These are phyloP conservation scores for Coemansia furcata DNA, from an alignment of 192 early-diverging fungal genomes.

Conservation along the genomic window DNA sequence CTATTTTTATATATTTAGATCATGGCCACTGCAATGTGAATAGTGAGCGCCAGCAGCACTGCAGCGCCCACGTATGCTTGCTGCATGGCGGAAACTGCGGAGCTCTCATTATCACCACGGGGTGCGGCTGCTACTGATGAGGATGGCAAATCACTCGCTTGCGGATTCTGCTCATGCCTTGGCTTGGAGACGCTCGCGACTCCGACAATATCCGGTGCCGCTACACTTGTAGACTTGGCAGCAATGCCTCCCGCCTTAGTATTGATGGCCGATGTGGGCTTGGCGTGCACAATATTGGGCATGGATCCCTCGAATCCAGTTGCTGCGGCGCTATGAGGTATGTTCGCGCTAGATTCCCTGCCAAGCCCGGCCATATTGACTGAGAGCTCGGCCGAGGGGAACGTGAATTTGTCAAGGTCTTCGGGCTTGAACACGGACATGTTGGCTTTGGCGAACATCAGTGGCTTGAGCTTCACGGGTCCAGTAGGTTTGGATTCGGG, in stretches of 20 bases:
- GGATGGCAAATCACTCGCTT: neutral
- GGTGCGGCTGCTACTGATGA: neutral
- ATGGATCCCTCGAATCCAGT: neutral
- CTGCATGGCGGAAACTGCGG: neutral
- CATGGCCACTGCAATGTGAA: neutral
- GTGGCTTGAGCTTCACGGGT: slow-evolving; percentile 12
- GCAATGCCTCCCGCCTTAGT: neutral
- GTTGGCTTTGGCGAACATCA: slow-evolving; percentile 31
- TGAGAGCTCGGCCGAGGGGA: slow-evolving; percentile 30
- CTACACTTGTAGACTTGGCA: neutral
- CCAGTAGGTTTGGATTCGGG: neutral
- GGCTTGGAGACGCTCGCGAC: neutral
- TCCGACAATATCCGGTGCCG: neutral
- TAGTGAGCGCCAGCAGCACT: neutral
- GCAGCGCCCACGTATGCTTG: neutral
- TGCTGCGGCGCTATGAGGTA: neutral
- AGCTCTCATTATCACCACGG: neutral
- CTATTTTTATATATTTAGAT: neutral
- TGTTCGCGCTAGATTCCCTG: neutral
- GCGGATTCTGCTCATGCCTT: neutral
- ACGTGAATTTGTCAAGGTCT: slow-evolving; percentile 49
- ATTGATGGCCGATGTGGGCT: neutral
- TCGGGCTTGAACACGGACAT: slow-evolving; percentile 43
- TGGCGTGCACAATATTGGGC: neutral
- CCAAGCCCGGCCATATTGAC: slow-evolving; percentile 33